Evolutionary conservation across 2,329 filamentous ascomycete genomes (phyloP).

Genomic region (Apiospora saccharicola): DNA sequence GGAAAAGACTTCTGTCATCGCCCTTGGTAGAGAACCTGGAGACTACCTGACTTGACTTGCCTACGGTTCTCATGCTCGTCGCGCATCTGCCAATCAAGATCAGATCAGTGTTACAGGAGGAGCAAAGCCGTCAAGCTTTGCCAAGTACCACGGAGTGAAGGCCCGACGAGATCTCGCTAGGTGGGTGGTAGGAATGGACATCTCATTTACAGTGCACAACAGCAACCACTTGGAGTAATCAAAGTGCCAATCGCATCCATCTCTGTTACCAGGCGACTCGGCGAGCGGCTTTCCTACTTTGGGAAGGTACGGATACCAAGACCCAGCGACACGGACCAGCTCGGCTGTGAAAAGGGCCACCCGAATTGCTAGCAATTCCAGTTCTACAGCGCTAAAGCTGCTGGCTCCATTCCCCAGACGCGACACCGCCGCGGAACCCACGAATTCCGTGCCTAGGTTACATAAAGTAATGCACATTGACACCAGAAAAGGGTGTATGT

Average conservation of each 20-base stretch:
- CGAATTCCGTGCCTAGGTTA: slow-evolving; percentile 15
- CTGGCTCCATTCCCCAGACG: background rate
- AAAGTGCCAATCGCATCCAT: background rate
- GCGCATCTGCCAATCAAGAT: slow-evolving; percentile 3
- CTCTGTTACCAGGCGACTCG: slow-evolving; percentile 1
- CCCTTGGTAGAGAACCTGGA: background rate
- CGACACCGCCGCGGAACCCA: slow-evolving; percentile 7
- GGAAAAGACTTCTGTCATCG: background rate
- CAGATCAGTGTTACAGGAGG: background rate
- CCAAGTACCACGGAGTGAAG: background rate
- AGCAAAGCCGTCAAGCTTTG: background rate
- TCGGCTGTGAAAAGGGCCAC: background rate
- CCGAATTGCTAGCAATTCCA: background rate
- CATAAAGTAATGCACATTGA: slow-evolving; percentile 8
- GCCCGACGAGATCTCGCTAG: background rate
- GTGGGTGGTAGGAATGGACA: background rate
- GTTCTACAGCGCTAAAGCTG: background rate
- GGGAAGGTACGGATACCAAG: background rate
- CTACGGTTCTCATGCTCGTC: background rate
- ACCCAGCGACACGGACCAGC: background rate
- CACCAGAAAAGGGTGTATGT: background rate
- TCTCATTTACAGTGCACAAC: slow-evolving; percentile 1
- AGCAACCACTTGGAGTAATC: background rate
- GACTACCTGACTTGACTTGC: background rate
- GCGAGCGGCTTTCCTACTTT: slow-evolving; percentile 2